Conservation (phyloP, 805 yeast genomes). For the Jamesozyma spencerorum region DNA sequence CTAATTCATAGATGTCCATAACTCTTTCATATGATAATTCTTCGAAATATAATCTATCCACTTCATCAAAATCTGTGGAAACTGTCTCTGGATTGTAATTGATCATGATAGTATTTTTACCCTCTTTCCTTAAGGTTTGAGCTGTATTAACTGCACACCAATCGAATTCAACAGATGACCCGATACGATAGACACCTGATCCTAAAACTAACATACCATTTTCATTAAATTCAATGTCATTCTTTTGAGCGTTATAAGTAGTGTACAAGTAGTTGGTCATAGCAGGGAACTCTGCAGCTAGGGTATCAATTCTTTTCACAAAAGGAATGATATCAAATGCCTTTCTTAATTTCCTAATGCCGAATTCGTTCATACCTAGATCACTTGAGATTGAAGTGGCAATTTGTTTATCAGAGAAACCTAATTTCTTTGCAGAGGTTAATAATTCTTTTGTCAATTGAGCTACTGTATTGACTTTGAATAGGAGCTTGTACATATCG, state of each 20-base stretch:
- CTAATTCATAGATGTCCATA: constrained; percentile 92
- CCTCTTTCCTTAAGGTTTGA: constrained; percentile 79
- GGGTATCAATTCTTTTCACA: constrained; percentile 92
- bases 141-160: constrained; percentile 99
- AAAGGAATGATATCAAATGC: constrained; percentile 76
- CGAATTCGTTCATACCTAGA: constrained; percentile 46
- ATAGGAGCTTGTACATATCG: constrained; percentile 74
- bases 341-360: constrained; percentile 76
- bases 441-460: constrained; percentile 61
- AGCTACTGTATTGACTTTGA: constrained; percentile 48
- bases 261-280: constrained; percentile 91
- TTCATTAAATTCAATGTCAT: constrained; percentile 79
- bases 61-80: constrained; percentile 96
- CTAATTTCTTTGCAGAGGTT: constrained; percentile 79
- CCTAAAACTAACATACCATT: constrained; percentile 92
- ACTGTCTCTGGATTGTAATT: constrained; percentile 98
- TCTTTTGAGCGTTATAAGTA: constrained; percentile 83
- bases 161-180: constrained; percentile 96
- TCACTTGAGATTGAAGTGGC: constrained; percentile 58
- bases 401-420: constrained; percentile 92
- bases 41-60: constrained; percentile 92
- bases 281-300: constrained; percentile 99
- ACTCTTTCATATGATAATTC: constrained; percentile 93
- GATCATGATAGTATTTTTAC: constrained; percentile 88
- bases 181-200: constrained; percentile 98